Evolutionary conservation across 2,329 filamentous ascomycete species (phyloP), one percentile per base, ranked within the genome.

Genomic region (Aspergillus caelatus): DNA sequence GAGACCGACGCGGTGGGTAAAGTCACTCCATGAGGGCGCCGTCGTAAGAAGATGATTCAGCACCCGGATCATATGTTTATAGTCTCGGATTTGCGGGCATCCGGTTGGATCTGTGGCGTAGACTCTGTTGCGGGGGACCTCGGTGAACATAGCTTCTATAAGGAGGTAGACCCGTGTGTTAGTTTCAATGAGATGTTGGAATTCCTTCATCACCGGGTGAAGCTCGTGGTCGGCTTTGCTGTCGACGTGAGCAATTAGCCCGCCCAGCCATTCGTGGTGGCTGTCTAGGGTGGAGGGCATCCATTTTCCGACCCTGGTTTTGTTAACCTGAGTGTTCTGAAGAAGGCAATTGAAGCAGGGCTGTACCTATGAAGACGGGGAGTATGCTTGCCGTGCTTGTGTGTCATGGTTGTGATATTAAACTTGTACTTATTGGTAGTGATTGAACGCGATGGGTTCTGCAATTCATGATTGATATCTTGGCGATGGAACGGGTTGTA

Each of bases 101-200:
- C 88, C 89, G 1, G 85, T 86, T 0, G 89, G 88, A 64, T 91
- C 89, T 8, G 79, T 80, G 63, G 75, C 72, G 76, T 92, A 92
- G 0, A 85, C 85, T 21, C 82, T 78, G 74, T 87, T 88, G 36
- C 74, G 72, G 0, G 89, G 89, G 23, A 91, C 81, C 76, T 92
- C 87, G 34, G 85, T 80, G 76, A 90, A 92, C 90, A 92, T 92
- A 66, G 84, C 80, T 28, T 80, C 79, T 71, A 91, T 86, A 73
- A 88, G 86, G 83, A 91, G 88, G 79, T 87, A 89, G 30, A 92
- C 79, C 26, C 88, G 83, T 1, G 88, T 79, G 66, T 87, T 87
- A 32, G 75, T 75, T 73, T 92, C 89, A 65, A 92, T 91, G 28
- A 91, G 78, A 1, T 85, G 74, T 71, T 88, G 82, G 78, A 92